phyloP scores from a whole-genome alignment of 2,329 filamentous ascomycete species.

The Phyllosticta ampelicida region DNA sequence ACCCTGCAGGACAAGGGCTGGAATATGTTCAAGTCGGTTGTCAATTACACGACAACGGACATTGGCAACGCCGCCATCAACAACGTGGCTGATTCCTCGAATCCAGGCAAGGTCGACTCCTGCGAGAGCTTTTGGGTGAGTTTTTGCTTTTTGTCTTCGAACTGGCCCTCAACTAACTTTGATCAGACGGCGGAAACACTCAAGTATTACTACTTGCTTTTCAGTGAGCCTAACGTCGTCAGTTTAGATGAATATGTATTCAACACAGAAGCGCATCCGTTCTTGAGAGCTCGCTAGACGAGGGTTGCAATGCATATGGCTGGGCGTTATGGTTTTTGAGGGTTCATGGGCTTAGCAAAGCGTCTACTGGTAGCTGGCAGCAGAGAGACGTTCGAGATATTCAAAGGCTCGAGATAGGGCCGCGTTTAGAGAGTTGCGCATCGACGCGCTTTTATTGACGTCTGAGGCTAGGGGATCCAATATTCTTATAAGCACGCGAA shows the following conservation, averaged over 20 bases:
- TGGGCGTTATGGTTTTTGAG: neutral
- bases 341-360: neutral
- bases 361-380: neutral
- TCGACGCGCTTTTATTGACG: too few relatives aligned
- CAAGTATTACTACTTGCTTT: conserved; percentile 86
- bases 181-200: conserved; percentile 62
- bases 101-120: conserved; percentile 14
- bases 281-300: conserved; percentile 27
- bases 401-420: neutral
- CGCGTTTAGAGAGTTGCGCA: neutral
- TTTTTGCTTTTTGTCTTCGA: too few relatives aligned
- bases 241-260: conserved; percentile 59
- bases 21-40: conserved; percentile 67
- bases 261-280: conserved; percentile 46
- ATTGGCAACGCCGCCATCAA: conserved; percentile 53
- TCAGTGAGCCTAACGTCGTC: conserved; percentile 54
- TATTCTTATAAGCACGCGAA: neutral
- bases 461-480: neutral
- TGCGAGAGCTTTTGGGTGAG: conserved; percentile 63
- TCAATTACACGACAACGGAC: conserved; percentile 51
- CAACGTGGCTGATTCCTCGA: conserved; percentile 42
- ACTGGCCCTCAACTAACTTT: too few relatives aligned
- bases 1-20: conserved; percentile 68
- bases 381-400: neutral
- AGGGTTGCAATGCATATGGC: neutral